Evolutionary conservation across 352 stramenopile species (phyloP).

Genomic region (Globisporangium orthogonon): DNA sequence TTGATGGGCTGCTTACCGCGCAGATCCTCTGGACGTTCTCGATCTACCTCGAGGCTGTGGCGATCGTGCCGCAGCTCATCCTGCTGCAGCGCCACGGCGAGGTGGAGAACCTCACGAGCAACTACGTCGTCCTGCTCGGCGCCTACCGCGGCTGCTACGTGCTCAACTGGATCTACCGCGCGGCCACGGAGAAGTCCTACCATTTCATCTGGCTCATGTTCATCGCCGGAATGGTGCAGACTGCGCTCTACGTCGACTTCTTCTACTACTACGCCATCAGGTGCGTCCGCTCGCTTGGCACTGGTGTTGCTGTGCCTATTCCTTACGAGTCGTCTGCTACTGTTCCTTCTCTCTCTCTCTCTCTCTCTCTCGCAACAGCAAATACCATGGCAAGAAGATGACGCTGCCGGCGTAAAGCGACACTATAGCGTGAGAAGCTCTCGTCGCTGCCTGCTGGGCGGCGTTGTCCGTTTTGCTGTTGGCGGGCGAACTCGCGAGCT

Average conservation of each 20-base stretch:
- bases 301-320: too few relatives aligned
- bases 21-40: constrained; percentile 98
- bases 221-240: constrained; percentile 98
- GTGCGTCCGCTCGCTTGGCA: constrained; percentile 21
- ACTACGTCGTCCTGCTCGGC: constrained; percentile 99
- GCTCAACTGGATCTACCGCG: constrained; percentile 99
- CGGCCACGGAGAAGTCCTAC: constrained; percentile 94
- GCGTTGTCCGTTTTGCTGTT: too few relatives aligned
- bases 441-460: too few relatives aligned
- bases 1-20: constrained; percentile 2
- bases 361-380: constrained; percentile 26
- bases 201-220: constrained; percentile 99
- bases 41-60: constrained; percentile 98
- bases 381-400: constrained; percentile 91
- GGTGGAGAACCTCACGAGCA: constrained; percentile 98
- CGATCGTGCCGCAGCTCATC: constrained; percentile 99
- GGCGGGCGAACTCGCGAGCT: too few relatives aligned
- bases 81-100: constrained; percentile 97
- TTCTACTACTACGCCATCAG: constrained; percentile 99
- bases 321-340: too few relatives aligned
- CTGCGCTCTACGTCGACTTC: constrained; percentile 98
- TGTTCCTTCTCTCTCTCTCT: too few relatives aligned
- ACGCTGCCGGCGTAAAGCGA: constrained; percentile 69
- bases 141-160: constrained; percentile 98
- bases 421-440: not conserved